Evolutionary conservation across 805 yeast genomes (phyloP), one percentile per base, ranked within the genome.

Genomic region (Lipomyces kockii): DNA sequence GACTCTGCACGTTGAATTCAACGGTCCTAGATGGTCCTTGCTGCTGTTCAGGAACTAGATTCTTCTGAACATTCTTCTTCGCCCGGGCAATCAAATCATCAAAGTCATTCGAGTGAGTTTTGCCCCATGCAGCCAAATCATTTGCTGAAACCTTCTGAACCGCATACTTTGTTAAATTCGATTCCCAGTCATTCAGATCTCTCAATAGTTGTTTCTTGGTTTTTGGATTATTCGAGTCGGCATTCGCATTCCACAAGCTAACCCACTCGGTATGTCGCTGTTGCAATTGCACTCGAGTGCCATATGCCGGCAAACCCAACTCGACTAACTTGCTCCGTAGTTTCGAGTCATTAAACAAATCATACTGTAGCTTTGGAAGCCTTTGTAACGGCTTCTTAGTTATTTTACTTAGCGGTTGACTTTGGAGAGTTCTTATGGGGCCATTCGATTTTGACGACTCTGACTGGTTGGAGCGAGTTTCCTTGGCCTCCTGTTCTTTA

Each of bases 191-290:
- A 27, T 78, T 76, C 51, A 93, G 80, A 61, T 83, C 84, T 62
- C 83, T 85, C 59, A 85, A 80, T 60, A 93, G 76, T 4, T 85
- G 84, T 51, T 80, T 78, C 27, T 86, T 87, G 32, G 85, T 78
- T 3, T 84, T 85, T 0, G 97, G 97, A 37, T 81, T 82, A 46
- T 84, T 79, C 5, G 92, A 84, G 74, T 92, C 97, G 55, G 87
- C 83, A 74, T 92, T 92, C 12, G 97, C 88, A 75, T 93, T 93
- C 87, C 88, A 89, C 11, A 92, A 75, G 39, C 87, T 85, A 64
- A 89, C 86, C 80, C 87, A 93, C 71, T 92, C 94, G 69, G 86
- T 88, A 75, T 90, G 90, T 53, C 98, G 79, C 22, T 84, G 78
- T 68, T 90, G 93, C 72, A 92, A 74, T 70, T 85, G 88, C 17